A percentile compares a stretch with the other conserved stretches of the same genome.
phyloP scores from a whole-genome alignment of 1,284 basidiomycete species.

The Apiotrichum domesticum region DNA sequence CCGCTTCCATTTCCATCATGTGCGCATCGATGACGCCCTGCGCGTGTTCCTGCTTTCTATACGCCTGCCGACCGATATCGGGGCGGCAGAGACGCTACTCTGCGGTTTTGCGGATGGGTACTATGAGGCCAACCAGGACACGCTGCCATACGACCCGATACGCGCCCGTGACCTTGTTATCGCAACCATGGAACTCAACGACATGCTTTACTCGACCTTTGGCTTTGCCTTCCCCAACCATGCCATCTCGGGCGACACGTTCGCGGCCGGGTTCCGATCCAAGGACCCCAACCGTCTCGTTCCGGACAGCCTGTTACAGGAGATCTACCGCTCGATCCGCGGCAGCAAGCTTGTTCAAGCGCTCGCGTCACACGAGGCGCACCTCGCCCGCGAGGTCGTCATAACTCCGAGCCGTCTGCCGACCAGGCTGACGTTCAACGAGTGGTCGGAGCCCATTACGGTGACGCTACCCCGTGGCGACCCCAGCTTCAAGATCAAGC shows the following conservation, averaged over 20 bases:
- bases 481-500: slow-evolving; percentile 65
- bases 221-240: slow-evolving; percentile 59
- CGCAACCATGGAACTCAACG: slow-evolving; percentile 64
- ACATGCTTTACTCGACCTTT: slow-evolving; percentile 41
- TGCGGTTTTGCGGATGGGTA: slow-evolving; percentile 75
- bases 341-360: slow-evolving; percentile 68
- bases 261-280: slow-evolving; percentile 68
- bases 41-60: slow-evolving; percentile 80
- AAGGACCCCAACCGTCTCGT: slow-evolving; percentile 65
- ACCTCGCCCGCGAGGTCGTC: slow-evolving; percentile 48
- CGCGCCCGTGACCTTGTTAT: slow-evolving; percentile 71
- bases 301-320: slow-evolving; percentile 64
- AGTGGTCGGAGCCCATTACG: slow-evolving; percentile 76
- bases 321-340: slow-evolving; percentile 69
- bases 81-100: slow-evolving; percentile 57
- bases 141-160: slow-evolving; percentile 70
- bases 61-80: slow-evolving; percentile 56
- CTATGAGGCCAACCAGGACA: slow-evolving; percentile 77
- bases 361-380: slow-evolving; percentile 48
- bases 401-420: slow-evolving; percentile 66
- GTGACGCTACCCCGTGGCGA: slow-evolving; percentile 76
- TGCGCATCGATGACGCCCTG: slow-evolving; percentile 82
- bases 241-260: slow-evolving; percentile 61
- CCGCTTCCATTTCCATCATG: slow-evolving; percentile 72
- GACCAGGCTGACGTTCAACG: slow-evolving; percentile 68